Conservation (phyloP, 768 basidiomycete species). For the Tulasnella sp. region DNA sequence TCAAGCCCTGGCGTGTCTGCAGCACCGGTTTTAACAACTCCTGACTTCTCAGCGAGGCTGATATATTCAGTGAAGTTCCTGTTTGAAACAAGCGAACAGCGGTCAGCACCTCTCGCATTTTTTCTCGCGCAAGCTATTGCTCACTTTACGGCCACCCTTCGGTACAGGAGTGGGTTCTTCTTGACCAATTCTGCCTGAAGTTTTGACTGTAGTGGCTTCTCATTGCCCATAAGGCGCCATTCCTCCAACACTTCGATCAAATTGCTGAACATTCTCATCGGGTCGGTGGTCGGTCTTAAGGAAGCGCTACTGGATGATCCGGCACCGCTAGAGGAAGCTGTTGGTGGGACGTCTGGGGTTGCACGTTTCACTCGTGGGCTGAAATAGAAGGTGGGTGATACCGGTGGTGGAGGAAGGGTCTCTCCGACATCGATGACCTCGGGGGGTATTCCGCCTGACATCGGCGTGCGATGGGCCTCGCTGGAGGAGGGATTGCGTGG, state of each 20-base stretch:
- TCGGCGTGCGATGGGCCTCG: background rate
- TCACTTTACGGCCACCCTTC: conserved; percentile 1
- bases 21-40: background rate
- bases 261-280: conserved; percentile 11
- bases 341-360: background rate
- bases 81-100: background rate
- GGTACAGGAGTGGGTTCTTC: conserved; percentile 17
- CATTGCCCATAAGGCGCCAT: conserved; percentile 14
- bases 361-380: background rate
- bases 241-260: conserved; percentile 23
- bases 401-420: background rate
- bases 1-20: background rate
- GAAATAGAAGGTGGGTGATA: background rate
- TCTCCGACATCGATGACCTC: background rate
- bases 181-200: conserved; percentile 11
- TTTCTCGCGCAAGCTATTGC: background rate
- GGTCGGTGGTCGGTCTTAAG: background rate
- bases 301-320: background rate
- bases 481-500: background rate
- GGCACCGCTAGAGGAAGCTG: background rate
- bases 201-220: conserved; percentile 1
- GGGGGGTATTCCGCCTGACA: background rate
- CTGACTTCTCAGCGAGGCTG: conserved; percentile 15
- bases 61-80: conserved; percentile 21
- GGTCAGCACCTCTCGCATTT: background rate